Evolutionary conservation across 495 filamentous ascomycete genomes (phyloP), one percentile per base, ranked within the genome.

Genomic region (Usnea hakonensis): DNA sequence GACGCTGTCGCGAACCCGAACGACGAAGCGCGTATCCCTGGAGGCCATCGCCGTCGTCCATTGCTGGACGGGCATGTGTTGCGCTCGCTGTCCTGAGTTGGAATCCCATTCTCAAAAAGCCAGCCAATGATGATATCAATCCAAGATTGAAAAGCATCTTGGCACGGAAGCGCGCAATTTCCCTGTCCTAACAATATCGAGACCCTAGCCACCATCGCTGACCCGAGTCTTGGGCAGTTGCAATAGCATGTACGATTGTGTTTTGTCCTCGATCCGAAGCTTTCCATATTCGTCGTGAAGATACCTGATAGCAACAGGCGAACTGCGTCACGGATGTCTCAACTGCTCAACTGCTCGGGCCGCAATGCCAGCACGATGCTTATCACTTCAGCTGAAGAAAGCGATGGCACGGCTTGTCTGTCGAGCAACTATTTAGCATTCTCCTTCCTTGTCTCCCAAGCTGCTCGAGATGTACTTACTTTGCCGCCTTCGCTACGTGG

Each of bases 321-420:
- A 28, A 17, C 16, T 19, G 26, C 26, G 5, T 52, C 48, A 52
- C 26, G 5, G 13, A 17, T 7, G 43, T n/a, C n/a, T n/a, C n/a
- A n/a, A 23, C 13, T 1, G 48, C 26, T 28, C 16, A 52, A 33
- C 16, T 17, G 6, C 28, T 17, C 16, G 21, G 54, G 54, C 5
- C n/a, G 33, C 11, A 57, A 30, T 28, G 54, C 54, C 5, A 37
- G 33, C 0, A 57, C 54, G 23, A 57, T 38, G 54, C 26, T 37
- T 8, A 40, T 26, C 10, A 28, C 32, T 37, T 57, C 54, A 30
- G 33, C 54, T 16, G 36, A 32, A 23, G 33, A 36, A n/a, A 57
- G 54, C 5, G 33, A 23, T 57, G 54, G 54, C 14, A 57, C 54
- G 33, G 54, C 54, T 57, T 40, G 10, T 40, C 54, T 57, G 38